phyloP scores from a whole-genome alignment of 345 rosid species.

The Bruguiera gymnorhiza region DNA sequence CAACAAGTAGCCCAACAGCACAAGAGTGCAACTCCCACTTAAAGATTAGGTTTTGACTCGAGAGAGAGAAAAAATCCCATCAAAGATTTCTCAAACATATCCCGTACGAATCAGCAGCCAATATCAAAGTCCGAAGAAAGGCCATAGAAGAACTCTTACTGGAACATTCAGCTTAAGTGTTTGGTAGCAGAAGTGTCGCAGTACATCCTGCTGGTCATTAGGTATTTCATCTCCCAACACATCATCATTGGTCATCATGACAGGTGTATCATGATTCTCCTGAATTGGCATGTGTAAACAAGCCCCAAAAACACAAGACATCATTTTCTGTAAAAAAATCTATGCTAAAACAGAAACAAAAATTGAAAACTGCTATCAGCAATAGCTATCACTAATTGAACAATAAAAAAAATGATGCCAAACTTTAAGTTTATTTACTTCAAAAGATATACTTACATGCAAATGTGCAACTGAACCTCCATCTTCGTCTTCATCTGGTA shows the following conservation, averaged over 20 bases:
- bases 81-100: background rate
- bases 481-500: conserved; percentile 53
- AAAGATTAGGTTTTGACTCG: too few species aligned
- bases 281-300: conserved; percentile 25
- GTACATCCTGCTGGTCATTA: conserved; percentile 50
- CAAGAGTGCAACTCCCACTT: too few species aligned
- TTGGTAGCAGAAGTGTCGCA: conserved; percentile 62
- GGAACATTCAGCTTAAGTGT: conserved; percentile 53
- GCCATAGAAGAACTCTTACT: conserved; percentile 31
- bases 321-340: background rate
- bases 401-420: background rate
- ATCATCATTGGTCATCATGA: conserved; percentile 82
- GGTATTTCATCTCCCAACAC: conserved; percentile 90
- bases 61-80: background rate
- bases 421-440: conserved; percentile 6
- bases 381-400: too few species aligned
- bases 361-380: background rate
- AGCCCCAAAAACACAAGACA: conserved; percentile 7
- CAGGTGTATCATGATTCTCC: conserved; percentile 53
- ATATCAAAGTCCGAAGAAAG: background rate
- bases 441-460: conserved; percentile 35
- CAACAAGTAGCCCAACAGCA: too few species aligned
- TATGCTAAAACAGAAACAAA: conserved; percentile 1
- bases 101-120: background rate
- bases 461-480: conserved; percentile 39